Evolutionary conservation across 148 eudicot species (phyloP).

Genomic region (Rhododendron mucronatum): DNA sequence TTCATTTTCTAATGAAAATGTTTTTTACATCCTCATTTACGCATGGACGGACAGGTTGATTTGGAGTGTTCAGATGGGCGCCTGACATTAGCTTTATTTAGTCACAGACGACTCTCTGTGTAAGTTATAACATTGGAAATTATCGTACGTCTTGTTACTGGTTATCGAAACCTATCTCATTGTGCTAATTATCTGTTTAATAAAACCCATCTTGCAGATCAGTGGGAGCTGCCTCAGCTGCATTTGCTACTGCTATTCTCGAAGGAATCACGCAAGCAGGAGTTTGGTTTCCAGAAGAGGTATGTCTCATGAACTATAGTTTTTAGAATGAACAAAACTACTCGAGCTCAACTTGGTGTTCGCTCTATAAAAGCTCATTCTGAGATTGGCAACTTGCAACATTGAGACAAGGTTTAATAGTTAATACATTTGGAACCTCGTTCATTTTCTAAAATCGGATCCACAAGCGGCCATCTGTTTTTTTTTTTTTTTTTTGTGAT

Average conservation of each 20-base stretch:
- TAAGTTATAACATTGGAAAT: slow-evolving; percentile 29
- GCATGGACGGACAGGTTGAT: slow-evolving; percentile 67
- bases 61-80: slow-evolving; percentile 82
- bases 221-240: slow-evolving; percentile 72
- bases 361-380: not conserved
- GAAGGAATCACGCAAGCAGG: slow-evolving; percentile 96
- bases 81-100: slow-evolving; percentile 68
- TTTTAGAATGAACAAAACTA: not conserved
- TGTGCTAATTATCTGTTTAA: not conserved
- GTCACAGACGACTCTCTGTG: slow-evolving; percentile 72
- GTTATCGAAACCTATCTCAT: not conserved
- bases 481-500: no score
- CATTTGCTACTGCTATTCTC: slow-evolving; percentile 81
- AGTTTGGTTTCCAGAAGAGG: slow-evolving; percentile 99
- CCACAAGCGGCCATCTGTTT: not conserved
- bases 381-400: not conserved
- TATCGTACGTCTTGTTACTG: not conserved
- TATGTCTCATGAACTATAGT: slow-evolving; percentile 15
- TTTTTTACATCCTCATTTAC: not conserved
- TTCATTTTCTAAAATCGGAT: not conserved
- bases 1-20: not conserved
- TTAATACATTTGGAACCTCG: not conserved
- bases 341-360: not conserved
- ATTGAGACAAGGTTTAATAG: not conserved
- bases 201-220: slow-evolving; percentile 46